Conservation (phyloP, 163 green algal genomes). For the Volvox carteri region DNA sequence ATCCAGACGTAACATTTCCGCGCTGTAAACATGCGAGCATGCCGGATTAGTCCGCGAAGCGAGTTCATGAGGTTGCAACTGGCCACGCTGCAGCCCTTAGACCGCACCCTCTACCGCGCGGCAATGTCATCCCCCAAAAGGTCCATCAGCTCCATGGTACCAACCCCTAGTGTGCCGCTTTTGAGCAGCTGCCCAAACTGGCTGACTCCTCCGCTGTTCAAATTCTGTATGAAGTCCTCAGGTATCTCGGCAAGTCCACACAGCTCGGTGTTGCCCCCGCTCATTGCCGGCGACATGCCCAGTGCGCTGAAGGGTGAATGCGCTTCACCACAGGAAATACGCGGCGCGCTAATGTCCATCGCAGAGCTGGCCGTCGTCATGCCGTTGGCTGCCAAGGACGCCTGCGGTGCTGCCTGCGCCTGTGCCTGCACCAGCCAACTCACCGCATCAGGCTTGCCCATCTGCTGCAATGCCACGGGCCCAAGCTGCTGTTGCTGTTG, state of each 20-base stretch:
- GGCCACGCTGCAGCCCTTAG: too few relatives aligned
- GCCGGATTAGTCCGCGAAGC: too few relatives aligned
- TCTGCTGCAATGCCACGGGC: neutral
- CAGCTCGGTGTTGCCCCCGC: neutral
- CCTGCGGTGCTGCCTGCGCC: neutral
- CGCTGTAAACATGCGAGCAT: too few relatives aligned
- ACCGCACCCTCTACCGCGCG: neutral
- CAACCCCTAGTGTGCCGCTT: neutral
- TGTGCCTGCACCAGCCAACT: neutral
- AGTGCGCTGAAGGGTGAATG: conserved; percentile 19
- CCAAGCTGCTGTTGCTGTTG: neutral
- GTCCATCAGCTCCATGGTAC: conserved; percentile 49
- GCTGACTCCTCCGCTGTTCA: conserved; percentile 9
- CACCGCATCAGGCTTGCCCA: neutral
- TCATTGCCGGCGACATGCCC: conserved; percentile 29
- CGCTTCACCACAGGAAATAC: neutral
- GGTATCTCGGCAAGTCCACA: conserved; percentile 3
- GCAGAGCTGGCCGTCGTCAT: neutral
- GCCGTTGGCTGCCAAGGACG: neutral
- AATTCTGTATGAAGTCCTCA: conserved; percentile 28
- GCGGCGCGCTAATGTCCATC: conserved; percentile 11
- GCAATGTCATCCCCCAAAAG: conserved; percentile 31
- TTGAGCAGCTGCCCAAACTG: conserved; percentile 21
- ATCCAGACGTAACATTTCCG: too few relatives aligned
- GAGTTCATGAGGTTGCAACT: too few relatives aligned